phyloP scores from a whole-genome alignment of 2,329 filamentous ascomycete species.

The Xylaria sp. region DNA sequence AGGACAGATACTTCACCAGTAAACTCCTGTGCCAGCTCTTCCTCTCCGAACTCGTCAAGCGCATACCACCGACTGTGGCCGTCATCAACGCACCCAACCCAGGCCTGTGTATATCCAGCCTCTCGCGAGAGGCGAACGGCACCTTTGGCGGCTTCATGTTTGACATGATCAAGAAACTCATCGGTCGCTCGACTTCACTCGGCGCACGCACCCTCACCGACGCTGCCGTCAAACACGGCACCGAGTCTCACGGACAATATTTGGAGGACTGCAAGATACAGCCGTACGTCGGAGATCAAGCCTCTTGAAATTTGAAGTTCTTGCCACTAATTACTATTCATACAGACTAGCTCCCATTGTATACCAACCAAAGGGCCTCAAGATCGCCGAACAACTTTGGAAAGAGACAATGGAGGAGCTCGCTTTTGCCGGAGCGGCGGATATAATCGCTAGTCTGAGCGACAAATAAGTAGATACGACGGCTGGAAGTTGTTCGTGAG shows the following conservation, averaged over 20 bases:
- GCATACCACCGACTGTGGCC: constrained; percentile 33
- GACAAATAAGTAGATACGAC: neutral
- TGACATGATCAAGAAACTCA: neutral
- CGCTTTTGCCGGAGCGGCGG: neutral
- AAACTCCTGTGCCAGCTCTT: constrained; percentile 49
- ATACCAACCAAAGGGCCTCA: neutral
- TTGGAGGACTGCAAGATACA: constrained; percentile 33
- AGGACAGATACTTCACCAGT: constrained; percentile 35
- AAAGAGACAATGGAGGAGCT: neutral
- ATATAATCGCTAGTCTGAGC: neutral
- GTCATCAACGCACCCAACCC: constrained; percentile 32
- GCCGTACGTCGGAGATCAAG: constrained; percentile 32
- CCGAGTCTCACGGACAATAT: constrained; percentile 36
- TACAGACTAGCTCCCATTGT: neutral
- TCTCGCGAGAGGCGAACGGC: constrained; percentile 15
- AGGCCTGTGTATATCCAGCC: constrained; percentile 27
- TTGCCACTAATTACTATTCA: neutral
- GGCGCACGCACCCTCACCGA: constrained; percentile 33
- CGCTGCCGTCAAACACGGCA: constrained; percentile 27
- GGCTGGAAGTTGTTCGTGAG: no score
- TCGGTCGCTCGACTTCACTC: constrained; percentile 18
- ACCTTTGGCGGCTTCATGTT: neutral
- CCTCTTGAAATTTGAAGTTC: neutral
- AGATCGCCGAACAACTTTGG: neutral
- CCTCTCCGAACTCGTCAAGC: constrained; percentile 44